Percentiles rank a stretch among this genome's conserved stretches.
These are phyloP conservation scores for Garcia nutans DNA, from an alignment of 345 rosid genomes.

Conservation along the genomic window DNA sequence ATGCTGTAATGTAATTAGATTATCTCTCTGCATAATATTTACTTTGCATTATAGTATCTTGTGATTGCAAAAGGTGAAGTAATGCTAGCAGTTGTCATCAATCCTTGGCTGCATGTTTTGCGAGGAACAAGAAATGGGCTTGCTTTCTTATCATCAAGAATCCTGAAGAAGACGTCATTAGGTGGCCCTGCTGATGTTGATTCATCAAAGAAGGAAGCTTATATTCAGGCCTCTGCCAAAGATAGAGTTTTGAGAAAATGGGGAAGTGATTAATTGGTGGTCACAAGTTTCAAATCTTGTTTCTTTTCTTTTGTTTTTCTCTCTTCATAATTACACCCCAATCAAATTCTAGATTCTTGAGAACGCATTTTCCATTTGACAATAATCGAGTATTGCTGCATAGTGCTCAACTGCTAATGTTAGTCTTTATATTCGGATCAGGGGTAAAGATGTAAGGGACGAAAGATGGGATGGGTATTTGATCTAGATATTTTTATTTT, in stretches of 20 bases:
- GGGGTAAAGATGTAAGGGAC: no score
- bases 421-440: no score
- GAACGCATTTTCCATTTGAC: background rate
- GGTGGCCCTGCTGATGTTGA: slow-evolving; percentile 26
- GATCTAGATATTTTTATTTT: no score
- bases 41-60: slow-evolving; percentile 52
- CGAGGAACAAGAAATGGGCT: slow-evolving; percentile 66
- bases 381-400: background rate
- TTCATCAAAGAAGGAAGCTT: slow-evolving; percentile 37
- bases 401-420: no score
- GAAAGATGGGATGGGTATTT: no score
- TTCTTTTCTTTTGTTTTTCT: background rate
- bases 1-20: background rate
- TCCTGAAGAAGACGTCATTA: slow-evolving; percentile 34
- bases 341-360: background rate
- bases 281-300: slow-evolving; percentile 15
- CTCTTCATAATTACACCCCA: slow-evolving; percentile 3
- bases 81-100: slow-evolving; percentile 66
- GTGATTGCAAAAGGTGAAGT: slow-evolving; percentile 69
- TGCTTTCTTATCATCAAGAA: slow-evolving; percentile 47
- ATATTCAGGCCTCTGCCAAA: slow-evolving; percentile 58
- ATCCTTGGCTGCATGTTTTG: slow-evolving; percentile 65
- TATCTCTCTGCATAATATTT: slow-evolving; percentile 1
- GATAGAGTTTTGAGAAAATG: slow-evolving; percentile 75
- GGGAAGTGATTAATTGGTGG: slow-evolving; percentile 56